Percentiles rank a stretch among this genome's conserved stretches.
Conservation (phyloP, 2,329 filamentous ascomycete species). For the Aspergillus piperis region DNA sequence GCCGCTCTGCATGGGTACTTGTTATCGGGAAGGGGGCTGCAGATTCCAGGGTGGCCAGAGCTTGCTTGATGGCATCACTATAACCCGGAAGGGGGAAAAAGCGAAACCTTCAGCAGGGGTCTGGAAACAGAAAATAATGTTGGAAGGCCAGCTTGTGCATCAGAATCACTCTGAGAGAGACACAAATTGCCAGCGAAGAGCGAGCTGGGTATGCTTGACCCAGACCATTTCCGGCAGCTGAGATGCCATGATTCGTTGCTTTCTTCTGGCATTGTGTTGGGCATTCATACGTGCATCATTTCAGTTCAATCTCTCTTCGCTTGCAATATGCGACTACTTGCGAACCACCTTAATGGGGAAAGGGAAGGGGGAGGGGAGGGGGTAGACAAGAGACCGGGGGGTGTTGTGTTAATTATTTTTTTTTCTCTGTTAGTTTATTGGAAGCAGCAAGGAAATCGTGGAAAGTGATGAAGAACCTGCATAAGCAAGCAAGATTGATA, state of each 20-base stretch:
- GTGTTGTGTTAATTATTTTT: too few species aligned
- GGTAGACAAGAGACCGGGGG: too few species aligned
- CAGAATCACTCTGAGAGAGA: slow-evolving; percentile 24
- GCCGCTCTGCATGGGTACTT: slow-evolving; percentile 34
- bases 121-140: background rate
- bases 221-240: slow-evolving; percentile 13
- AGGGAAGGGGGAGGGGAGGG: background rate
- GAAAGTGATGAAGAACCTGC: slow-evolving; percentile 18
- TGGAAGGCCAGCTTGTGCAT: slow-evolving; percentile 3
- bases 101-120: slow-evolving; percentile 7
- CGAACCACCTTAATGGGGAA: slow-evolving; percentile 7
- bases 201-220: slow-evolving; percentile 18
- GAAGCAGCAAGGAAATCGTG: background rate
- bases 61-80: slow-evolving; percentile 8
- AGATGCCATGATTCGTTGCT: slow-evolving; percentile 36
- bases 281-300: slow-evolving; percentile 42
- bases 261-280: slow-evolving; percentile 38
- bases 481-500: slow-evolving; percentile 19
- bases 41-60: slow-evolving; percentile 16
- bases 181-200: slow-evolving; percentile 30
- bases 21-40: slow-evolving; percentile 19
- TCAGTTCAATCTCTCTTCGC: slow-evolving; percentile 15
- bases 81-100: background rate
- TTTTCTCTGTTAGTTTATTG: background rate
- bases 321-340: slow-evolving; percentile 24